These are phyloP conservation scores for Russula lepida DNA, from an alignment of 768 basidiomycete genomes.

Conservation along the genomic window DNA sequence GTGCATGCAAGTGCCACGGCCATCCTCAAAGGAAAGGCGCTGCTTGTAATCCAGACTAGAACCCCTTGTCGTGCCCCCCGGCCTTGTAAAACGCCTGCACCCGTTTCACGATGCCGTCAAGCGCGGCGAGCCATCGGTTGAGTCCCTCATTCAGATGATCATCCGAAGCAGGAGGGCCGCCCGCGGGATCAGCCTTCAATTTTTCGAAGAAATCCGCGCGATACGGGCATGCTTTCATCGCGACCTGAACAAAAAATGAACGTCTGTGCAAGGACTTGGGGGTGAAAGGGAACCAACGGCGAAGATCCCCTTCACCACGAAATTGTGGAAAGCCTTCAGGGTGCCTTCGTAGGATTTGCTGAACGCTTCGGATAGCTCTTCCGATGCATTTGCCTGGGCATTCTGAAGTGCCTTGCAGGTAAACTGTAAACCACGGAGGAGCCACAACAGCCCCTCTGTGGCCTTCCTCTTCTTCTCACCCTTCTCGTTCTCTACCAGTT, in stretches of 20 bases:
- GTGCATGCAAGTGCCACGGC: neutral
- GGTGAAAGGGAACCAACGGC: constrained; percentile 34
- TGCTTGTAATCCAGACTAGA: constrained; percentile 25
- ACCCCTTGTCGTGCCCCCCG: constrained; percentile 37
- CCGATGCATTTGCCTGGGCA: constrained; percentile 51
- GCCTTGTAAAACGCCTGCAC: constrained; percentile 40
- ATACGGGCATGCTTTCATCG: constrained; percentile 63
- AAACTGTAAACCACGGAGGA: constrained; percentile 85
- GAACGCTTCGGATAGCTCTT: constrained; percentile 69
- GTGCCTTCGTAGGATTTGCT: constrained; percentile 72
- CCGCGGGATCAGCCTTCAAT: constrained; percentile 35
- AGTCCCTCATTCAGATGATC: constrained; percentile 41
- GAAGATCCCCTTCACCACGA: constrained; percentile 53
- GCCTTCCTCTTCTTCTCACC: constrained; percentile 79
- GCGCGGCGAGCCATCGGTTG: constrained; percentile 44
- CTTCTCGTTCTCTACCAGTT: constrained; percentile 77
- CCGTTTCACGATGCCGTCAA: constrained; percentile 40
- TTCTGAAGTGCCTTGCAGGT: constrained; percentile 73
- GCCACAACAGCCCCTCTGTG: constrained; percentile 91
- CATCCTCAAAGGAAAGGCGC: neutral
- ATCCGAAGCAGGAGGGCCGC: constrained; percentile 31
- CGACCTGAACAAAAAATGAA: constrained; percentile 33
- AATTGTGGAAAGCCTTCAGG: constrained; percentile 79
- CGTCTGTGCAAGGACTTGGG: neutral
- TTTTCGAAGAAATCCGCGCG: constrained; percentile 50